A percentile compares a stretch with the other conserved stretches of the same genome.
These are phyloP conservation scores for Umbelopsis vinacea DNA, from an alignment of 192 early-diverging fungal species.

Conservation along the genomic window DNA sequence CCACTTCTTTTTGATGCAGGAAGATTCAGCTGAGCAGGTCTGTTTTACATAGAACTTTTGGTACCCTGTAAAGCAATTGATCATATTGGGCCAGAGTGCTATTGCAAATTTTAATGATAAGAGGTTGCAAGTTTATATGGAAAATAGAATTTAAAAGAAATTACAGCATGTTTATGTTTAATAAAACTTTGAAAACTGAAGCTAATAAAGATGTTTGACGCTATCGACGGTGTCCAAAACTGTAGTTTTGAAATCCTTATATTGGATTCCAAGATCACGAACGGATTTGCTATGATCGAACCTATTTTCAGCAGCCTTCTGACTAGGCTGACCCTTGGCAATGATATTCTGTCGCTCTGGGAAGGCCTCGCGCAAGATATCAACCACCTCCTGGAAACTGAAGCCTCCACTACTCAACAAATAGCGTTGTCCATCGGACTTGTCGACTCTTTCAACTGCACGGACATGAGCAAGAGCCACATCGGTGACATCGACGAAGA, in stretches of 20 bases:
- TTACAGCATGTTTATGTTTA: no score
- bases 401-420: neutral
- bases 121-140: no score
- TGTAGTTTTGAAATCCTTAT: neutral
- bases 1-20: no score
- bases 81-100: no score
- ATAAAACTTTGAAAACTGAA: no score
- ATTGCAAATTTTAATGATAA: no score
- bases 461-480: conserved; percentile 7
- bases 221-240: neutral
- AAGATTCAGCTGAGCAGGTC: no score
- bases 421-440: conserved; percentile 10
- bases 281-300: neutral
- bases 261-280: neutral
- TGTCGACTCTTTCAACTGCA: neutral
- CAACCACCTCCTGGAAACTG: neutral
- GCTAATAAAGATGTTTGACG: neutral
- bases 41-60: no score
- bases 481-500: neutral
- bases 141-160: no score
- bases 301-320: neutral
- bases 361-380: neutral
- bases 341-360: neutral
- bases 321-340: neutral
- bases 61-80: no score